phyloP scores from a whole-genome alignment of 345 rosid species.

The Durio zibethinus region DNA sequence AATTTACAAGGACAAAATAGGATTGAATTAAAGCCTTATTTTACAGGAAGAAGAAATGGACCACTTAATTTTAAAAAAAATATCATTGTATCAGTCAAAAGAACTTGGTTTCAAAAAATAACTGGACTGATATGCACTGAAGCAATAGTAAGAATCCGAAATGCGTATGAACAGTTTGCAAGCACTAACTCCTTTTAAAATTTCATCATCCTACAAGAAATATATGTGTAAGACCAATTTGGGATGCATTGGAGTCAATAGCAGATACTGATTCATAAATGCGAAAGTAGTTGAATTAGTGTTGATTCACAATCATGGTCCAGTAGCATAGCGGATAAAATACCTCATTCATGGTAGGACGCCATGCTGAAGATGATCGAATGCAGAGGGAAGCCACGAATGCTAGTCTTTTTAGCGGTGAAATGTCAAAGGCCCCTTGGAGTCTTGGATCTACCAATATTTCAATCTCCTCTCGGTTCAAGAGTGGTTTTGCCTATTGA shows the following conservation, averaged over 20 bases:
- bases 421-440: slow-evolving; percentile 50
- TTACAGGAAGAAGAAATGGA: background rate
- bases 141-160: background rate
- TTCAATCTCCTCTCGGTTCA: slow-evolving; percentile 60
- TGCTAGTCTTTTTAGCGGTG: slow-evolving; percentile 61
- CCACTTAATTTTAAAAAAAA: background rate
- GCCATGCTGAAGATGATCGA: slow-evolving; percentile 69
- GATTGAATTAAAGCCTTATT: slow-evolving; percentile 12
- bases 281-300: slow-evolving; percentile 8
- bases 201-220: background rate
- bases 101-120: background rate
- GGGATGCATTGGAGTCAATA: background rate
- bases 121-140: background rate
- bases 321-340: background rate
- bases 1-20: background rate
- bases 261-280: background rate
- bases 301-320: background rate
- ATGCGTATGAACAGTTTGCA: background rate
- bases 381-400: slow-evolving; percentile 88
- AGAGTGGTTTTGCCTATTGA: slow-evolving; percentile 68
- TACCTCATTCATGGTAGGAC: slow-evolving; percentile 92
- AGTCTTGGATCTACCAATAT: slow-evolving; percentile 78
- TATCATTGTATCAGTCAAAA: too few relatives aligned
- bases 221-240: background rate
- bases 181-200: background rate